Evolutionary conservation across 306 rosid genomes (phyloP), one percentile per base, ranked within the genome.

Genomic region (Styphnolobium japonicum): DNA sequence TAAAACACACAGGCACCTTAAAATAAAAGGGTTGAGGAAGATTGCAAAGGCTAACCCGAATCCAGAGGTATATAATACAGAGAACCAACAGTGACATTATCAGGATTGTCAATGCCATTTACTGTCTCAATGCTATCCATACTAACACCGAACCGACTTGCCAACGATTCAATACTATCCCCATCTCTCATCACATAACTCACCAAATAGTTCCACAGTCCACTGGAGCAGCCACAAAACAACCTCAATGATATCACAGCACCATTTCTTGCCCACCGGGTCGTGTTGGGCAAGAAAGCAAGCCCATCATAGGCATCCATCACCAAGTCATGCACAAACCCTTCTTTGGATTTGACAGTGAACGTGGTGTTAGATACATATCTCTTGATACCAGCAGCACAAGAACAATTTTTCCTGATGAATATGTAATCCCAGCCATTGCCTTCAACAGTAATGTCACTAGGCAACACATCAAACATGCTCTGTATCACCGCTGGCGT

Each of bases 141-240:
- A 61, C 97, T 95, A 61, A 95, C 98, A 55, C 99, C 99, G 64
- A 95, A 95, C 51, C 99, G 81, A 48, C 99, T 93, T 2, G 99
- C 92, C 84, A 95, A 76, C 39, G 98, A 90, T 78, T 83, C 90
- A 51, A 93, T 74, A 55, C 91, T 86, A 19, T 95, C 99, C 31
- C 98, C 97, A 76, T 93, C 97, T 82, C 83, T 92, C 94, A 95
- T 67, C 51, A 91, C 94, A 85, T 95, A 95, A 85, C 97, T 95
- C 93, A 90, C 78, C 78, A 95, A 14, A 87, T 95, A 95, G 80
- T 95, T 95, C 99, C 98, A 95, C 43, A 89, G 56, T 62, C 93
- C 93, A 77, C 93, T 92, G 5, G 99, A 93, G 56, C 99, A 95
- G 22, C 98, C 97, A 81, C 99, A 95, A 37, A 95, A 84, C 92